Evolutionary conservation across 106 monocot genomes (phyloP).

Genomic region (Dioscorea dumetorum): DNA sequence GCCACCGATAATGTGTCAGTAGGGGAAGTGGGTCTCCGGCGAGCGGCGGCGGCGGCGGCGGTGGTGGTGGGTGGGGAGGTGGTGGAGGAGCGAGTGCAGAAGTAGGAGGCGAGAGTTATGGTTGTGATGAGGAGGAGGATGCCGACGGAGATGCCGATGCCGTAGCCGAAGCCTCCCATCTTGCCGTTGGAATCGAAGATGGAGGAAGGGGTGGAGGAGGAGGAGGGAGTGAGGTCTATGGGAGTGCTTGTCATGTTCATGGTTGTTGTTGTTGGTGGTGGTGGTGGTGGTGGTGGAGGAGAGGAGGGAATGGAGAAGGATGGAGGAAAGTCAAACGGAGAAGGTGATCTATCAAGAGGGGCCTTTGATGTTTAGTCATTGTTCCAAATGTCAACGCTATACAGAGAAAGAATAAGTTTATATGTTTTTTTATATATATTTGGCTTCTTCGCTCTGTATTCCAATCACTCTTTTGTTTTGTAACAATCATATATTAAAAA

Average conservation of each 20-base stretch:
- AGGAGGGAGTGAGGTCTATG: too few relatives aligned
- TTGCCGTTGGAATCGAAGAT: slow-evolving; percentile 12
- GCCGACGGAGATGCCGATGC: slow-evolving; percentile 55
- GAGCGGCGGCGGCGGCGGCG: neutral
- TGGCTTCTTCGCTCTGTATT: too few relatives aligned
- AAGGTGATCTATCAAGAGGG: neutral
- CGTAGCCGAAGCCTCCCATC: slow-evolving; percentile 52
- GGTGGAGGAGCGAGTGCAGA: slow-evolving; percentile 33
- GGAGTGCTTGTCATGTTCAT: too few relatives aligned
- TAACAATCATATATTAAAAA: too few relatives aligned
- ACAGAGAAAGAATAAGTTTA: too few relatives aligned
- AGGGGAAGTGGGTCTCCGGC: neutral
- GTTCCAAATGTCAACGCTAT: too few relatives aligned
- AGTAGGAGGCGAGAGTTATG: slow-evolving; percentile 41
- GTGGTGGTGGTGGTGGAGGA: neutral
- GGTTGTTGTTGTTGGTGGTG: neutral
- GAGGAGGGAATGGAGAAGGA: too few relatives aligned
- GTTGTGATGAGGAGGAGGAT: slow-evolving; percentile 49
- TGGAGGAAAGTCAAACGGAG: too few relatives aligned
- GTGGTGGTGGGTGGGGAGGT: too few relatives aligned
- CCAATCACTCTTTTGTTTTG: too few relatives aligned
- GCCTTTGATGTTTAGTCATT: neutral
- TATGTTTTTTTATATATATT: too few relatives aligned
- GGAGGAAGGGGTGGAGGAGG: neutral
- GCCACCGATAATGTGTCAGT: neutral